phyloP scores from a whole-genome alignment of 129 eudicot genomes.

The Pseudognaphalium luteoalbum region DNA sequence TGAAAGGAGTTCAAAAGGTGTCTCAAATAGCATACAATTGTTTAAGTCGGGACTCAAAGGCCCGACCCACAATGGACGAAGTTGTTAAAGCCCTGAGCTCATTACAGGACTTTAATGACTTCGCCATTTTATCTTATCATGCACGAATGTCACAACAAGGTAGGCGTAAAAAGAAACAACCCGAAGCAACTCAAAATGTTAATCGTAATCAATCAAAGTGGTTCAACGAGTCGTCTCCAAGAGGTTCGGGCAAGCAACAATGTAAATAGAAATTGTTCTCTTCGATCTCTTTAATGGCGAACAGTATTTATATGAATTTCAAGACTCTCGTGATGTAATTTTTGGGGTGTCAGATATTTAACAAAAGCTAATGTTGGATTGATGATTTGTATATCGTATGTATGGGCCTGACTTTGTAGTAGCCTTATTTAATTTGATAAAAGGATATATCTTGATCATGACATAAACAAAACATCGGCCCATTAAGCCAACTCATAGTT shows the following conservation, averaged over 20 bases:
- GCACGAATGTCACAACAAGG: constrained; percentile 68
- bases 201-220: constrained; percentile 48
- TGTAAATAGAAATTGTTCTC: constrained; percentile 38
- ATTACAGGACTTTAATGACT: constrained; percentile 71
- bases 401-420: not conserved
- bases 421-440: not conserved
- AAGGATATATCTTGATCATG: not conserved
- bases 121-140: constrained; percentile 74
- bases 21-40: constrained; percentile 78
- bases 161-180: constrained; percentile 70
- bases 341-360: constrained; percentile 41
- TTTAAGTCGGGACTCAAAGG: constrained; percentile 77
- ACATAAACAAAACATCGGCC: not conserved
- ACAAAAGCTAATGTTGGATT: constrained; percentile 31
- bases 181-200: constrained; percentile 47
- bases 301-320: constrained; percentile 4
- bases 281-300: not conserved
- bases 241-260: constrained; percentile 47
- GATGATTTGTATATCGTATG: not conserved
- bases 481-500: not conserved
- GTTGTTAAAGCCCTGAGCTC: constrained; percentile 71
- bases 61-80: constrained; percentile 94
- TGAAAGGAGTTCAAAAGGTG: constrained; percentile 89
- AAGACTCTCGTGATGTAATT: constrained; percentile 35
- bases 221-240: constrained; percentile 51